A percentile compares a stretch with the other conserved stretches of the same genome.
phyloP scores from a whole-genome alignment of 2,329 filamentous ascomycete species.

The Diaporthe citrichinensis region DNA sequence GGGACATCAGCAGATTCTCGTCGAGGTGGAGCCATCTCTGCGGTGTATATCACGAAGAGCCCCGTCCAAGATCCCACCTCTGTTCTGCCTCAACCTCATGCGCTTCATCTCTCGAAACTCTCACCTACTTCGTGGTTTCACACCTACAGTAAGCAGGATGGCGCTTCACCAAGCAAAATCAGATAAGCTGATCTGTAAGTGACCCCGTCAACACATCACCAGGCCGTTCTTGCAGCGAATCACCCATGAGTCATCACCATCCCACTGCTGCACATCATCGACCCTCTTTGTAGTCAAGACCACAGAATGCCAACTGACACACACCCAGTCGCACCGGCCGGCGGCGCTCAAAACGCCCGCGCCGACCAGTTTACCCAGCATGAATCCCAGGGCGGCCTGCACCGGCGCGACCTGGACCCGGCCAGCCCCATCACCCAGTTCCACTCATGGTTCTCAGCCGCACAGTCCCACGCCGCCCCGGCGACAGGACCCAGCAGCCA shows the following conservation, averaged over 20 bases:
- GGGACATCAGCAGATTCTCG: not conserved
- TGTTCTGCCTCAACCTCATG: constrained; percentile 11
- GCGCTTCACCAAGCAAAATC: constrained; percentile 58
- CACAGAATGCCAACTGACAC: not conserved
- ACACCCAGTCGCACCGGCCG: constrained; percentile 73
- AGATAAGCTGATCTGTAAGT: constrained; percentile 65
- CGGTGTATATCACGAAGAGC: constrained; percentile 14
- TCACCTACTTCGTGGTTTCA: constrained; percentile 24
- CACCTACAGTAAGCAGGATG: constrained; percentile 52
- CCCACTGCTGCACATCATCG: not conserved
- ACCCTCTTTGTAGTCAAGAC: not conserved
- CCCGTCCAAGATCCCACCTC: not conserved
- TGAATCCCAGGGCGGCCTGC: constrained; percentile 66
- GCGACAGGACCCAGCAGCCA: too few relatives aligned
- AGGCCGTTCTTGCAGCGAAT: not conserved
- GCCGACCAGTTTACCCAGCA: constrained; percentile 81
- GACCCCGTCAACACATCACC: not conserved
- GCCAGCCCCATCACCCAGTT: constrained; percentile 85
- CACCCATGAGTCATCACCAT: constrained; percentile 33
- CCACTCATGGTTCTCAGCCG: constrained; percentile 87
- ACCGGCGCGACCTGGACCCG: constrained; percentile 70
- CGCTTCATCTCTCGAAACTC: constrained; percentile 4
- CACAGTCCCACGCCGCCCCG: constrained; percentile 60
- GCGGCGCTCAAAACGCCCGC: constrained; percentile 69
- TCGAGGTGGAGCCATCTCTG: not conserved